phyloP scores from a whole-genome alignment of 2,329 filamentous ascomycete species.

The Colletotrichum sp. region DNA sequence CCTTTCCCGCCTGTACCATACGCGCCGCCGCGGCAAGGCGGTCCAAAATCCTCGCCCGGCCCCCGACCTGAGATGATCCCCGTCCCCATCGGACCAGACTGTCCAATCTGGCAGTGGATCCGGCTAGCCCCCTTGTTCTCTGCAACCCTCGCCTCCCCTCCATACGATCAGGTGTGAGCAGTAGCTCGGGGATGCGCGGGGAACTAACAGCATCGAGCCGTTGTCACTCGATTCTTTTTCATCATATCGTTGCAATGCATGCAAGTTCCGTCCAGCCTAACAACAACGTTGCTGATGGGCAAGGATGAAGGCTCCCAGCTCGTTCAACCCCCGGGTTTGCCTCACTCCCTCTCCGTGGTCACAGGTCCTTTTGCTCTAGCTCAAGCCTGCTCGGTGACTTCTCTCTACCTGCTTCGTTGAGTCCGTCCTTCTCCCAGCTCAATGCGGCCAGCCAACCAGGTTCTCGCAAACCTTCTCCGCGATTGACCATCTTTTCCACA shows the following conservation, averaged over 20 bases:
- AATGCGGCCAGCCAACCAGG: neutral
- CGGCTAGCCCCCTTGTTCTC: neutral
- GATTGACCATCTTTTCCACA: neutral
- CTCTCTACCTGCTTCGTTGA: neutral
- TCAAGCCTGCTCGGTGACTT: neutral
- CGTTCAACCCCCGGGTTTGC: neutral
- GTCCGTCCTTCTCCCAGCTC: neutral
- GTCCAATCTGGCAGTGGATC: slow-evolving; percentile 5
- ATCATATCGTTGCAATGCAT: slow-evolving; percentile 11
- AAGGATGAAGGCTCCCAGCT: neutral
- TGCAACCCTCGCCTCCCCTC: neutral
- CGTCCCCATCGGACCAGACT: slow-evolving; percentile 4
- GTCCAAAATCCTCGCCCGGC: neutral
- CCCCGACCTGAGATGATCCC: neutral
- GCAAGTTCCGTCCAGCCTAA: neutral
- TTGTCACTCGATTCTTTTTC: neutral
- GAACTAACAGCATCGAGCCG: neutral
- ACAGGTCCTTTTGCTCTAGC: neutral
- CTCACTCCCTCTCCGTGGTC: neutral
- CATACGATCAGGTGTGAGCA: neutral
- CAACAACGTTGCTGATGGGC: neutral
- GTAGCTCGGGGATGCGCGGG: neutral
- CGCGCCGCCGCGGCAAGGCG: neutral
- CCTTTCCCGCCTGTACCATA: neutral
- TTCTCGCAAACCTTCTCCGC: neutral